Conservation (phyloP, 169 alveolate species). For the Blepharisma undulans region DNA sequence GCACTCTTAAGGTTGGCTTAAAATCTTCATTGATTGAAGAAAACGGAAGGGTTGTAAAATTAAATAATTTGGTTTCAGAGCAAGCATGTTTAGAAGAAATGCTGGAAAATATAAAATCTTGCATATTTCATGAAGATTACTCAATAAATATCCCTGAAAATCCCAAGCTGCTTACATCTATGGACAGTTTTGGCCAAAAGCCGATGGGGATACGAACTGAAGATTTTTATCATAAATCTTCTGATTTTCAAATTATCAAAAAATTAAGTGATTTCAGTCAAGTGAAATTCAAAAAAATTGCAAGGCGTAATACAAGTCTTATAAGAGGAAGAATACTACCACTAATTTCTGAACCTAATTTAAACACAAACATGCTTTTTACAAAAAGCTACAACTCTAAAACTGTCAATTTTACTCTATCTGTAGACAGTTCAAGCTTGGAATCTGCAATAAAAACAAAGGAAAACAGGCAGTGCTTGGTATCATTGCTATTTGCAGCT, state of each 20-base stretch:
- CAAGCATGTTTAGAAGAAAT: conserved; percentile 1
- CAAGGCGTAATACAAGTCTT: background rate
- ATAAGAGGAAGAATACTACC: background rate
- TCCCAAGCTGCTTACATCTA: background rate
- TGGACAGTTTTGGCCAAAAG: background rate
- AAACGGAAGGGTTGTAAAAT: background rate
- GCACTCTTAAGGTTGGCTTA: background rate
- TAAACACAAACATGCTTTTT: background rate
- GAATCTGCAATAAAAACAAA: background rate
- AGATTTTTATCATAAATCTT: background rate
- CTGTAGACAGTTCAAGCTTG: background rate
- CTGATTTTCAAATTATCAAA: background rate
- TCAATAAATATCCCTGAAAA: background rate
- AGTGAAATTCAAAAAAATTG: background rate
- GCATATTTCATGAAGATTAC: background rate
- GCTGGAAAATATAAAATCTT: background rate
- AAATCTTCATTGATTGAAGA: background rate
- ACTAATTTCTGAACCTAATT: background rate
- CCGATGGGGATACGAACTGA: background rate
- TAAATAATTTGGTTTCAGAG: background rate
- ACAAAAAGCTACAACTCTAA: background rate
- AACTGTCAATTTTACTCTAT: background rate
- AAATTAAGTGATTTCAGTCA: background rate
- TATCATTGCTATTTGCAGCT: conserved; percentile 9
- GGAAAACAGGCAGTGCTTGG: background rate